Evolutionary conservation across 2,329 filamentous ascomycete species (phyloP).

Genomic region (Fusarium sp.): DNA sequence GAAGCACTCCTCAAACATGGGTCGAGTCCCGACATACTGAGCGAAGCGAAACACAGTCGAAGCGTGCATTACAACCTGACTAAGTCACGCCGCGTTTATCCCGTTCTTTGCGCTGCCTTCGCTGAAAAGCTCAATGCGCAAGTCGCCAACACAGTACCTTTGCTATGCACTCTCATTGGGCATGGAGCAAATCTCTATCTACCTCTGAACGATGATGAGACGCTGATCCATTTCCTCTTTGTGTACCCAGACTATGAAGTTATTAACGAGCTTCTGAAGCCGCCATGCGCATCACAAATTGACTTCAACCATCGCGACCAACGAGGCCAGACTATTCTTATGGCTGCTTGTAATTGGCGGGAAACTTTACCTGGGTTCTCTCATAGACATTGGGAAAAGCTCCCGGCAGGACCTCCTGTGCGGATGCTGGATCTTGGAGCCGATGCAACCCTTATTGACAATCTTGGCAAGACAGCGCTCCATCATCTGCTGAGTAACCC

Average conservation of each 20-base stretch:
- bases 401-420: neutral
- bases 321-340: conserved; percentile 26
- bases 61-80: neutral
- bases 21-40: conserved; percentile 4
- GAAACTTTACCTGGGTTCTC: neutral
- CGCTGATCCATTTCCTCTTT: conserved; percentile 30
- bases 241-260: neutral
- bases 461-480: conserved; percentile 30
- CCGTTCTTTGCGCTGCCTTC: conserved; percentile 18
- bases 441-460: conserved; percentile 21
- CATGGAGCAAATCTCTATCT: conserved; percentile 29
- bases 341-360: conserved; percentile 29
- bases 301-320: conserved; percentile 34
- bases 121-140: neutral
- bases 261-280: conserved; percentile 1
- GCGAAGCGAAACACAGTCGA: neutral
- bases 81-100: neutral
- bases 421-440: conserved; percentile 26
- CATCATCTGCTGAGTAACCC: conserved; percentile 35
- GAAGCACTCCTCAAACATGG: conserved; percentile 26
- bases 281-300: conserved; percentile 28
- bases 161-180: conserved; percentile 11
- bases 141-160: neutral
- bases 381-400: neutral
- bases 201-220: conserved; percentile 30